Evolutionary conservation across 164 flowering plant species (phyloP).

Genomic region (Platanus orientalis): DNA sequence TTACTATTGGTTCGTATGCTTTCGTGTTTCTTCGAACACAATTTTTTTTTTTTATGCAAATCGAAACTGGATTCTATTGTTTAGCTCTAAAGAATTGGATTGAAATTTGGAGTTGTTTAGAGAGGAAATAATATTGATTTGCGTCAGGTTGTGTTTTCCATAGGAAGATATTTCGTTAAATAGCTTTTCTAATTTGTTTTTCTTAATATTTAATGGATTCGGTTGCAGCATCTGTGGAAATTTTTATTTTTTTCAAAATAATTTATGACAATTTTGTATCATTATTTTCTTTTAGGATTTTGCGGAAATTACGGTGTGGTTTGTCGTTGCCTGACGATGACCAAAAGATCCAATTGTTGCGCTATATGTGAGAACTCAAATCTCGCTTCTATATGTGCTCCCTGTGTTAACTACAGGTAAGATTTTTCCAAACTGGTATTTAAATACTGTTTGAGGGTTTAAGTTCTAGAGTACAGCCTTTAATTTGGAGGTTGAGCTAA

Average conservation of each 20-base stretch:
- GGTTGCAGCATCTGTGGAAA: not conserved
- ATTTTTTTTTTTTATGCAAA: too few species aligned
- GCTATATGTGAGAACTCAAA: conserved; percentile 63
- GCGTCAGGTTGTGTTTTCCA: not conserved
- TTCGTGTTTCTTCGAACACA: too few species aligned
- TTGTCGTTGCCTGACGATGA: conserved; percentile 26
- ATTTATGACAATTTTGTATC: not conserved
- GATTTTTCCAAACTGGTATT: not conserved
- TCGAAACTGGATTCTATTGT: too few species aligned
- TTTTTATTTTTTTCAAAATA: too few species aligned
- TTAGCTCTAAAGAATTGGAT: too few species aligned
- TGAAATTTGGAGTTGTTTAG: too few species aligned
- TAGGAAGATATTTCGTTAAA: not conserved
- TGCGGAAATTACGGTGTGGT: not conserved
- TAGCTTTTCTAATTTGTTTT: too few species aligned
- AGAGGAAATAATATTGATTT: too few species aligned
- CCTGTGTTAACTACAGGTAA: conserved; percentile 75
- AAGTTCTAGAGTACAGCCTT: not conserved
- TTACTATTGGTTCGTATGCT: too few species aligned
- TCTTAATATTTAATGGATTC: not conserved
- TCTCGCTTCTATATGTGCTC: conserved; percentile 62
- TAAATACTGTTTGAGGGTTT: not conserved
- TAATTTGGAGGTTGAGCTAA: not conserved
- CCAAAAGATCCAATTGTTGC: conserved; percentile 40
- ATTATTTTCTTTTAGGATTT: not conserved